phyloP scores from a whole-genome alignment of 768 basidiomycete genomes.

The Nevesoporus exiguus region DNA sequence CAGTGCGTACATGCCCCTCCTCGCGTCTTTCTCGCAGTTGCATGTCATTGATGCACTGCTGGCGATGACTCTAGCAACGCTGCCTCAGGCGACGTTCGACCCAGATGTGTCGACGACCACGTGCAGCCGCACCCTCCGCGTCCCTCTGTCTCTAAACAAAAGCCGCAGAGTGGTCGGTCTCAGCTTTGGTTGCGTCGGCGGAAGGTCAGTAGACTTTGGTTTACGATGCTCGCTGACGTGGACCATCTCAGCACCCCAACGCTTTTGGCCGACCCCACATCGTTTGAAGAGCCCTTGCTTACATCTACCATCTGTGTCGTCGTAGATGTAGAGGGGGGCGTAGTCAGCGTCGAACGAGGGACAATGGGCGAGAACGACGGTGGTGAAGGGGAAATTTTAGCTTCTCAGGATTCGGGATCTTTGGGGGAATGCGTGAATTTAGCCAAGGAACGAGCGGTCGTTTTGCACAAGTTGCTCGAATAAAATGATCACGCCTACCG shows the following conservation, averaged over 20 bases:
- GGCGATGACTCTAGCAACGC: slow-evolving; percentile 42
- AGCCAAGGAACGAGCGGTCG: slow-evolving; percentile 22
- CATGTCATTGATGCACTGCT: background rate
- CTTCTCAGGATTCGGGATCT: background rate
- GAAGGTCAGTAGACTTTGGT: slow-evolving; percentile 10
- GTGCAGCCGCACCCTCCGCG: slow-evolving; percentile 51
- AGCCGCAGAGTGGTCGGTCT: slow-evolving; percentile 18
- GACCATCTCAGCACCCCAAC: slow-evolving; percentile 35
- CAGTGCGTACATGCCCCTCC: slow-evolving; percentile 48
- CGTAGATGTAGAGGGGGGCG: slow-evolving; percentile 39
- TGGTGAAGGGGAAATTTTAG: slow-evolving; percentile 7
- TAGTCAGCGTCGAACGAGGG: slow-evolving; percentile 24
- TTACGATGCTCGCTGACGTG: background rate
- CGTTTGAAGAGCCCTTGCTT: slow-evolving; percentile 88
- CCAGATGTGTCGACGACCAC: slow-evolving; percentile 60
- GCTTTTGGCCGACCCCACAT: slow-evolving; percentile 77
- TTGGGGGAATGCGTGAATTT: slow-evolving; percentile 18
- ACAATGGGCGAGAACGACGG: slow-evolving; percentile 19
- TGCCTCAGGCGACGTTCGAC: slow-evolving; percentile 72
- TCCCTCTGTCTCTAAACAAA: slow-evolving; percentile 44
- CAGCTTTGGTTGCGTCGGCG: slow-evolving; percentile 25
- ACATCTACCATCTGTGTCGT: slow-evolving; percentile 67
- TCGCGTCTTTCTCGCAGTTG: background rate
- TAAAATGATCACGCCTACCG: slow-evolving; percentile 4
- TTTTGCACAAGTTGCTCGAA: slow-evolving; percentile 23